These are phyloP conservation scores for Penicillium griseofulvum DNA, from an alignment of 2,329 filamentous ascomycete species.

Conservation along the genomic window DNA sequence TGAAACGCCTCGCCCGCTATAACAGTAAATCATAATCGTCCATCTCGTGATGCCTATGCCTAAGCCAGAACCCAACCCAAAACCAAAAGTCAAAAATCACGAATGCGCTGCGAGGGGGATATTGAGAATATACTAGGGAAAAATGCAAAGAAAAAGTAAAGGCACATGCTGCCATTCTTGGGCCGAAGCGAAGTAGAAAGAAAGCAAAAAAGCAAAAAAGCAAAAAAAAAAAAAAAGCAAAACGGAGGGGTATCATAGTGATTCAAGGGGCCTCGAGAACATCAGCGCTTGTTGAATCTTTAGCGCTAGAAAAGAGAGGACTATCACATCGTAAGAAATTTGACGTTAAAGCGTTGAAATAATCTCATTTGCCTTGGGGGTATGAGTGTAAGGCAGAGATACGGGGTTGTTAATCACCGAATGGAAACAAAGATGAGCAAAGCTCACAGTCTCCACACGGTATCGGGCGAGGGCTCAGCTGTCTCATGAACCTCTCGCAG, in stretches of 20 bases:
- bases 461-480: conserved; percentile 28
- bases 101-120: conserved; percentile 1
- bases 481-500: conserved; percentile 45
- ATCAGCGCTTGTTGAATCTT: conserved; percentile 20
- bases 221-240: not conserved
- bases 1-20: conserved; percentile 16
- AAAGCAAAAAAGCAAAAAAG: not conserved
- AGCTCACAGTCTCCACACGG: conserved; percentile 39
- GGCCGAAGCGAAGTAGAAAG: not conserved
- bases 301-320: conserved; percentile 11
- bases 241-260: conserved; percentile 34
- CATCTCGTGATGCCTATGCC: conserved; percentile 5
- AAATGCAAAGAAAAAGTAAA: not conserved
- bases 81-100: not conserved
- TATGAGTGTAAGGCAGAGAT: not conserved
- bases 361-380: conserved; percentile 1
- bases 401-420: not conserved
- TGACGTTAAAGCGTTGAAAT: conserved; percentile 2
- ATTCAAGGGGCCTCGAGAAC: conserved; percentile 18
- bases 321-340: not conserved
- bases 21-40: conserved; percentile 12
- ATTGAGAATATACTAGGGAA: not conserved
- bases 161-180: not conserved
- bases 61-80: not conserved
- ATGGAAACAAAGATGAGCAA: not conserved